Base-by-base conservation (phyloP, 2,329 filamentous ascomycete species). In the Colletotrichum costaricense region DNA sequence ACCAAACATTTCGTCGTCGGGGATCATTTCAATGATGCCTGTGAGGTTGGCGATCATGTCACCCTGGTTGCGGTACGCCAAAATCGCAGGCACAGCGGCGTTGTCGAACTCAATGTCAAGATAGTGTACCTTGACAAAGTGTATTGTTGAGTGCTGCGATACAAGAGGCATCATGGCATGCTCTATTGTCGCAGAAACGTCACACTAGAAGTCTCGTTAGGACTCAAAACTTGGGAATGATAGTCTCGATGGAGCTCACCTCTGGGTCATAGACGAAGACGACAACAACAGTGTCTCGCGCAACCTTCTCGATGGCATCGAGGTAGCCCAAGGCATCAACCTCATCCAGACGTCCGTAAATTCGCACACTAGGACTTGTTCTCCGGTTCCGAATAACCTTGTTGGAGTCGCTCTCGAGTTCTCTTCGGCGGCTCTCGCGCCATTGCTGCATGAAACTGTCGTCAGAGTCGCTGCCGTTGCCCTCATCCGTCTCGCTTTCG, bases 81-180 rank as follows among this genome's bases (percentile, higher is more conserved):
- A 87, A 49, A 98, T 87, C 4, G 97, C 95, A 0, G 97, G 97
- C 2, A 98, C 93, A 58, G 93, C 93, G 38, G 95, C 93, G 72
- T 93, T 91, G 81, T 98, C 95, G 87, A 98, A 98, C 81, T 98
- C 95, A 49, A 98, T 97, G 72, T 98, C 95, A 75, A 94, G 92
- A 81, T 95, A 94, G 83, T 97, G 93, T 60, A 98, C 90, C 84
- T 96, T 97, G 84, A 98, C 90, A 80, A 99, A 98, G 79, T 94
- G 94, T 42, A 94, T 90, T 11, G 91, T 89, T 26, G 90, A 88
- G 80, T 98, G 87, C 73, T 89, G 87, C 74, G 88, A 86, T 55
- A 97, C 95, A 33, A 98, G 88, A 1, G 93, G 93, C 65, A 88
- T 85, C 77, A 99, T 87, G 64, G 93, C 95, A 54, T 91, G 88